Percentiles rank a stretch among this genome's conserved stretches.
Evolutionary conservation across 805 yeast species (phyloP).

Genomic region (Tetrapisispora fleetii): DNA sequence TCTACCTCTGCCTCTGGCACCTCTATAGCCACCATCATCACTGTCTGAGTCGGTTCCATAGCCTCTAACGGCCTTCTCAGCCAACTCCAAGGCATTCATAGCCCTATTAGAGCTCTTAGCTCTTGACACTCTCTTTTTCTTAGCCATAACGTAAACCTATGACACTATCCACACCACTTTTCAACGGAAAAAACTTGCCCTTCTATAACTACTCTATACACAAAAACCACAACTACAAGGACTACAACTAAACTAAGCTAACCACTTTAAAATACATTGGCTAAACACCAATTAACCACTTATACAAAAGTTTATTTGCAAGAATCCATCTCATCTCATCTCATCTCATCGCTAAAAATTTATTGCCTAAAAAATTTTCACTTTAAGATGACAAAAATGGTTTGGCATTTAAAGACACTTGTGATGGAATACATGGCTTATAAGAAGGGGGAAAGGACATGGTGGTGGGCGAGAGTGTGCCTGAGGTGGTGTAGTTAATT

Average conservation of each 20-base stretch:
- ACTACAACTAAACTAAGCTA: not conserved
- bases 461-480: no score
- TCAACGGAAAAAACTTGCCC: no score
- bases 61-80: conserved; percentile 32
- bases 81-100: conserved; percentile 43
- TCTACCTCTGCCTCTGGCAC: not conserved
- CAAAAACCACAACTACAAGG: not conserved
- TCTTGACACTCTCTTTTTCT: conserved; percentile 22
- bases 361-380: not conserved
- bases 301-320: no score
- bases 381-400: not conserved
- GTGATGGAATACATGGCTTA: no score
- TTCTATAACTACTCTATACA: not conserved
- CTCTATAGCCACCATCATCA: conserved; percentile 9
- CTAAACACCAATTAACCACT: no score
- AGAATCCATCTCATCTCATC: conserved; percentile 1
- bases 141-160: conserved; percentile 14
- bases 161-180: not conserved
- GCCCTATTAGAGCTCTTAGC: conserved; percentile 30
- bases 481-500: no score
- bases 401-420: no score
- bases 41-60: conserved; percentile 27
- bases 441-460: no score
- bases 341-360: conserved; percentile 3
- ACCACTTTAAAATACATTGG: no score